Evolutionary conservation across 2,329 filamentous ascomycete species (phyloP).

Genomic region (Thielaviopsis populi): DNA sequence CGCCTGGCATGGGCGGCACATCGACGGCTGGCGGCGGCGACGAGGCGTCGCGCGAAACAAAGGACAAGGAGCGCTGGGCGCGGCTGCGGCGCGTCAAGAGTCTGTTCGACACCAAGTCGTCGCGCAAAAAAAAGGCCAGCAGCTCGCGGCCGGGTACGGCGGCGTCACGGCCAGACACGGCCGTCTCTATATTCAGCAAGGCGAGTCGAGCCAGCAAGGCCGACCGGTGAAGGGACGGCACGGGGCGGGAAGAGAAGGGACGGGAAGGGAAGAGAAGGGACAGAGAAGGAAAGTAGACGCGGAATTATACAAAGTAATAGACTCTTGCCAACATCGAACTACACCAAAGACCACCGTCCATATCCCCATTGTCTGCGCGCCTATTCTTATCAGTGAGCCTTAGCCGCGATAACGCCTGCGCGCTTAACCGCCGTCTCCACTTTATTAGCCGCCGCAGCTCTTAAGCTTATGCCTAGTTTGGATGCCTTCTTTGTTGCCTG

Average conservation of each 20-base stretch:
- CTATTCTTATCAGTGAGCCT: neutral
- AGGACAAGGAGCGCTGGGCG: constrained; percentile 62
- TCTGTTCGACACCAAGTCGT: constrained; percentile 50
- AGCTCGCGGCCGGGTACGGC: constrained; percentile 29
- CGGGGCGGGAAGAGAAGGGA: no score
- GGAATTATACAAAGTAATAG: neutral
- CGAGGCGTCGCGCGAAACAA: constrained; percentile 33
- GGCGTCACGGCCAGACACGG: constrained; percentile 5
- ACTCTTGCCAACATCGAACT: neutral
- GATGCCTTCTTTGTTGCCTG: neutral
- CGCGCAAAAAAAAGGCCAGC: constrained; percentile 33
- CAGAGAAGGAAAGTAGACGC: neutral
- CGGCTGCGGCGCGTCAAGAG: constrained; percentile 56
- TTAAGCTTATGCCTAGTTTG: neutral
- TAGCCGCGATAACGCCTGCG: neutral
- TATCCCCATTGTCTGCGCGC: neutral
- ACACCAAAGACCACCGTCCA: neutral
- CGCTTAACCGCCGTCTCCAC: neutral
- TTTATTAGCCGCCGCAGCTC: neutral
- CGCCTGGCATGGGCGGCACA: neutral
- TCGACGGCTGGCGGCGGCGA: neutral
- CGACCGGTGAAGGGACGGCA: neutral
- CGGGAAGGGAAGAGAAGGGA: no score
- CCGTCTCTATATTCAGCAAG: constrained; percentile 6
- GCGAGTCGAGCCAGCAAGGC: neutral